A percentile compares a stretch with the other conserved stretches of the same genome.
Evolutionary conservation across 2,329 filamentous ascomycete species (phyloP).

Genomic region (Diaporthe sp.): DNA sequence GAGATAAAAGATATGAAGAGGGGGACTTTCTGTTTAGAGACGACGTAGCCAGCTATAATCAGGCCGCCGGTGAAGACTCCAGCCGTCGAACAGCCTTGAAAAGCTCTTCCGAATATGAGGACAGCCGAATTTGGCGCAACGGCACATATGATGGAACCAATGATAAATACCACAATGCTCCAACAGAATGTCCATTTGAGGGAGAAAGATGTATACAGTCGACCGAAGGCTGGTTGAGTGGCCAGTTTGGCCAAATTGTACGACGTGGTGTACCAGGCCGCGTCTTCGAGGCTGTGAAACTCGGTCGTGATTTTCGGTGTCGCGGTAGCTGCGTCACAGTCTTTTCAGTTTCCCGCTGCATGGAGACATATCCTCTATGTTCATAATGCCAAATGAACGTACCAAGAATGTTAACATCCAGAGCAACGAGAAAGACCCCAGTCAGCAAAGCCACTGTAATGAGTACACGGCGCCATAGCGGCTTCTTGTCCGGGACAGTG

Average conservation of each 20-base stretch:
- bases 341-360: neutral
- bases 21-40: constrained; percentile 16
- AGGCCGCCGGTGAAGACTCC: constrained; percentile 26
- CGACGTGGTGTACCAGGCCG: constrained; percentile 24
- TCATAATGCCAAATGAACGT: neutral
- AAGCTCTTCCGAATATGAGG: constrained; percentile 21
- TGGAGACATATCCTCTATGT: too few relatives aligned
- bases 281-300: constrained; percentile 24
- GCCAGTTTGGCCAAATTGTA: constrained; percentile 25
- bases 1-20: constrained; percentile 21
- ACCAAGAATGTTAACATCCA: constrained; percentile 17
- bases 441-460: neutral
- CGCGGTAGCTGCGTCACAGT: neutral
- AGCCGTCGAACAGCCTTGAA: constrained; percentile 12
- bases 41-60: constrained; percentile 14
- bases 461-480: neutral
- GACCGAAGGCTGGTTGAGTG: constrained; percentile 21
- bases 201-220: constrained; percentile 24
- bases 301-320: constrained; percentile 27
- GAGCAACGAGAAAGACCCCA: neutral
- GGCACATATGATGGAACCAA: constrained; percentile 24
- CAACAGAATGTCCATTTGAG: constrained; percentile 21
- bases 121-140: constrained; percentile 24
- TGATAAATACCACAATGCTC: constrained; percentile 11
- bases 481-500: neutral